phyloP scores from a whole-genome alignment of 2,329 filamentous ascomycete species.

The Claviceps humidiphila region DNA sequence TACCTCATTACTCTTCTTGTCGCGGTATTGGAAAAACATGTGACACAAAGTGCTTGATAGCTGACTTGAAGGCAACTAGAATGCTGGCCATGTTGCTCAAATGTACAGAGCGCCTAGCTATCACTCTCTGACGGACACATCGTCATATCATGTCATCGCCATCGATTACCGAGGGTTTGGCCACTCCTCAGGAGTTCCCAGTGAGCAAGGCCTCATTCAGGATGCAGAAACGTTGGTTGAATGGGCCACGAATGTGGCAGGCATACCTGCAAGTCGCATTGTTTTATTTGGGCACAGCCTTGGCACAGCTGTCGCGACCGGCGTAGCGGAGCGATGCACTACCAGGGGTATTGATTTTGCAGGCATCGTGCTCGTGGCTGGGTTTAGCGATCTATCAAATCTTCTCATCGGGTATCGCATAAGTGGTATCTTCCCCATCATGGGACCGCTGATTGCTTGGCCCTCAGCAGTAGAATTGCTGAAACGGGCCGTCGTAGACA shows the following conservation, averaged over 20 bases:
- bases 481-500: conserved; percentile 55
- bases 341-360: conserved; percentile 54
- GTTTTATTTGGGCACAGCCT: conserved; percentile 77
- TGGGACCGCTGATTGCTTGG: conserved; percentile 60
- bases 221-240: conserved; percentile 64
- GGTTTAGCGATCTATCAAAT: conserved; percentile 61
- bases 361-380: conserved; percentile 64
- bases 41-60: conserved; percentile 19
- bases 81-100: conserved; percentile 77
- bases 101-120: conserved; percentile 64
- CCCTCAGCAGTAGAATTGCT: conserved; percentile 51
- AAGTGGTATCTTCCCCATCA: conserved; percentile 62
- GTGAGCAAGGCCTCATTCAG: conserved; percentile 66
- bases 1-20: background rate
- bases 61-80: conserved; percentile 32
- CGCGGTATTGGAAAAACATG: background rate
- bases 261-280: conserved; percentile 57
- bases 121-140: conserved; percentile 60
- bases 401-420: conserved; percentile 69
- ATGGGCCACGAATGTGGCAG: conserved; percentile 52
- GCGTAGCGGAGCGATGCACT: conserved; percentile 58
- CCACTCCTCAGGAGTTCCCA: conserved; percentile 63
- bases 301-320: conserved; percentile 72
- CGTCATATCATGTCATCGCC: conserved; percentile 67
- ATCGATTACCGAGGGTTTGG: conserved; percentile 89